These are phyloP conservation scores for Chlamydomonas reinhardtii DNA, from an alignment of 163 green algal species.

Conservation along the genomic window DNA sequence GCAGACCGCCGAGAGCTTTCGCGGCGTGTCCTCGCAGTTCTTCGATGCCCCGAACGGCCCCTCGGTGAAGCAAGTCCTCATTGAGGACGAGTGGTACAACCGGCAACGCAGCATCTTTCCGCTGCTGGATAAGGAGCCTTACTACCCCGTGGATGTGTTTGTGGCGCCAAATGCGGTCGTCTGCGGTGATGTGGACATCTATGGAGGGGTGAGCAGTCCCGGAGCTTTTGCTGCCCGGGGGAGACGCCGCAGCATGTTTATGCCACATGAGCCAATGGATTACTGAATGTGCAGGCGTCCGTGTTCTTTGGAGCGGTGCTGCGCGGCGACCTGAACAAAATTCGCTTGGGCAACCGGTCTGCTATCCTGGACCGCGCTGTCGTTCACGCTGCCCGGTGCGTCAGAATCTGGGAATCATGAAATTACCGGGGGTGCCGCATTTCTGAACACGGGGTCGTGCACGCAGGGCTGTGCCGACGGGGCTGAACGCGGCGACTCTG, in stretches of 20 bases:
- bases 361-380: conserved; percentile 90
- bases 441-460: too few species aligned
- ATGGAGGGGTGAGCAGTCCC: conserved; percentile 77
- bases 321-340: conserved; percentile 94
- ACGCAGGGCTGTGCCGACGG: conserved; percentile 88
- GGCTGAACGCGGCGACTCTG: conserved; percentile 87
- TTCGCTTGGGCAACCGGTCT: conserved; percentile 85
- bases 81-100: conserved; percentile 76
- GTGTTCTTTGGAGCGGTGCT: conserved; percentile 97
- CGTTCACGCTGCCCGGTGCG: conserved; percentile 91
- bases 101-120: conserved; percentile 85
- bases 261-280: background rate
- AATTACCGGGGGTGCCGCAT: background rate
- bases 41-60: conserved; percentile 59
- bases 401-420: background rate
- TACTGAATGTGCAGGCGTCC: conserved; percentile 73
- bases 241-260: background rate
- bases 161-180: conserved; percentile 94
- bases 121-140: conserved; percentile 87
- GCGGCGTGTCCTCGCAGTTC: conserved; percentile 22
- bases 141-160: conserved; percentile 82
- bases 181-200: conserved; percentile 95
- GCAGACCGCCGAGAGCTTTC: too few species aligned
- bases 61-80: conserved; percentile 60
- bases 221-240: background rate